Conservation (phyloP, 331 rosid genomes). For the Telfairia occidentalis region DNA sequence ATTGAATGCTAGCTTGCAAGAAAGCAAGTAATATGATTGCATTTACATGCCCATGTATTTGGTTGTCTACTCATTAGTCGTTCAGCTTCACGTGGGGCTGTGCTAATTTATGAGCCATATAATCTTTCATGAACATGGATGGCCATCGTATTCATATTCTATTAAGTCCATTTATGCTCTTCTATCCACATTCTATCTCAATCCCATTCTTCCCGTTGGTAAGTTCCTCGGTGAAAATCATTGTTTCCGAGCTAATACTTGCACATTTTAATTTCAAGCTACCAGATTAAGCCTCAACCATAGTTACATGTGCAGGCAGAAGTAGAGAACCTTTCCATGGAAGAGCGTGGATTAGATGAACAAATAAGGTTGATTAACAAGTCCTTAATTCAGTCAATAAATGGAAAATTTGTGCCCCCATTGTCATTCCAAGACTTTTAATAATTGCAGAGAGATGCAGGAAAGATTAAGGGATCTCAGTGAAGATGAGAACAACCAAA, state of each 20-base stretch:
- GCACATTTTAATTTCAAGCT: background rate
- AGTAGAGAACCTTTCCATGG: slow-evolving; percentile 61
- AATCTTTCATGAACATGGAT: background rate
- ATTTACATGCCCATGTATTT: background rate
- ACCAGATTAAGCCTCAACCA: background rate
- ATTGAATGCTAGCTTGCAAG: slow-evolving; percentile 1
- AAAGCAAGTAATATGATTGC: background rate
- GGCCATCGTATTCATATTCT: background rate
- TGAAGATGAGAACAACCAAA: slow-evolving; percentile 80
- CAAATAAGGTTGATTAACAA: slow-evolving; percentile 57
- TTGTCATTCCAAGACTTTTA: slow-evolving; percentile 18
- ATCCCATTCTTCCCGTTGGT: background rate
- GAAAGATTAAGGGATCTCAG: slow-evolving; percentile 74
- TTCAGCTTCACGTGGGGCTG: background rate
- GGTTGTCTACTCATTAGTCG: background rate
- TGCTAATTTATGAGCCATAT: background rate
- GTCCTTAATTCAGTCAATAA: slow-evolving; percentile 8
- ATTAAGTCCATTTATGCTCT: background rate
- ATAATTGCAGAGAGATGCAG: slow-evolving; percentile 78
- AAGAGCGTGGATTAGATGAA: slow-evolving; percentile 66
- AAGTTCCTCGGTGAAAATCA: background rate
- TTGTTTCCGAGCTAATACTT: background rate
- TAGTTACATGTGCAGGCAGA: slow-evolving; percentile 49
- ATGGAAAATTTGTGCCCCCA: background rate
- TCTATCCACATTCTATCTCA: background rate